A percentile compares a stretch with the other conserved stretches of the same genome.
phyloP scores from a whole-genome alignment of 805 yeast genomes.

The Candida railenensis region DNA sequence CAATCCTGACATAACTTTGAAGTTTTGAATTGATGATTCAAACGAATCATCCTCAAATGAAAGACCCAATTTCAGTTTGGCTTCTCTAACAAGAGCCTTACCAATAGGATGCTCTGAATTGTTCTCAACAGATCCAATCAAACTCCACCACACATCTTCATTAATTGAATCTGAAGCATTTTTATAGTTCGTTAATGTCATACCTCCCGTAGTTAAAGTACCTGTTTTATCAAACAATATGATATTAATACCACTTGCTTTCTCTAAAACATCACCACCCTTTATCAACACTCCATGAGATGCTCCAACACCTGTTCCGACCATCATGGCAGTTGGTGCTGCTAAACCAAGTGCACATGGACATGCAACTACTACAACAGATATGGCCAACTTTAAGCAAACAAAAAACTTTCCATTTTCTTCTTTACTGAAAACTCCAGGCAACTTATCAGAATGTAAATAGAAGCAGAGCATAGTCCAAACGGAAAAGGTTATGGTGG shows the following conservation, averaged over 20 bases:
- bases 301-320: constrained; percentile 97
- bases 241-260: constrained; percentile 58
- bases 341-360: constrained; percentile 98
- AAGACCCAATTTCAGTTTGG: constrained; percentile 25
- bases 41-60: constrained; percentile 33
- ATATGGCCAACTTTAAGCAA: constrained; percentile 77
- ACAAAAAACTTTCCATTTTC: constrained; percentile 59
- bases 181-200: constrained; percentile 43
- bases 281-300: constrained; percentile 83
- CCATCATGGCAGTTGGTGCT: constrained; percentile 99
- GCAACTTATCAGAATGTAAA: constrained; percentile 27
- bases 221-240: constrained; percentile 95
- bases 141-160: constrained; percentile 45
- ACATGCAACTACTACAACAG: constrained; percentile 96
- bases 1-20: constrained; percentile 41
- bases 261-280: constrained; percentile 88
- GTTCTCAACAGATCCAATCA: constrained; percentile 59
- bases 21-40: constrained; percentile 26
- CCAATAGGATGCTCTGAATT: constrained; percentile 90
- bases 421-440: constrained; percentile 45
- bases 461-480: constrained; percentile 36
- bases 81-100: constrained; percentile 54
- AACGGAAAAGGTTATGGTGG: constrained; percentile 58
- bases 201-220: constrained; percentile 82
- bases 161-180: constrained; percentile 4